A percentile compares a stretch with the other conserved stretches of the same genome.
Evolutionary conservation across 2,329 filamentous ascomycete species (phyloP).

Genomic region (Alternaria burnsii): DNA sequence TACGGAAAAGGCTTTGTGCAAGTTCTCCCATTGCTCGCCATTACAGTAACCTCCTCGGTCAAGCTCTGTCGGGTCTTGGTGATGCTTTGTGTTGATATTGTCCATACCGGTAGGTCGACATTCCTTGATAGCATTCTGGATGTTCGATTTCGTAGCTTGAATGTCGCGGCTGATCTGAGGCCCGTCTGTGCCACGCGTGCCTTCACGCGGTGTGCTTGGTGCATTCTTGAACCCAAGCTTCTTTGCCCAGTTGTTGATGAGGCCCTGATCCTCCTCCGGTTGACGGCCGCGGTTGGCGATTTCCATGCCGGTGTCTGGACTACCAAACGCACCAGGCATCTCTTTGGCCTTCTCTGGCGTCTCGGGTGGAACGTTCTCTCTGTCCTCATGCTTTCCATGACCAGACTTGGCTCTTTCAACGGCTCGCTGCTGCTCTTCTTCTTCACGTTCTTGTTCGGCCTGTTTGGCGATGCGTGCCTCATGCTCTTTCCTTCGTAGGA

Average conservation of each 20-base stretch:
- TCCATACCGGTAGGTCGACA: slow-evolving; percentile 46
- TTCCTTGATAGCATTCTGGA: slow-evolving; percentile 49
- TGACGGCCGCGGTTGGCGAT: slow-evolving; percentile 33
- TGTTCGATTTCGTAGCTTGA: slow-evolving; percentile 47
- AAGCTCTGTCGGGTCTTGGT: slow-evolving; percentile 49
- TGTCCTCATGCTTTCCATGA: slow-evolving; percentile 20
- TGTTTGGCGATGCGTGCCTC: slow-evolving; percentile 88
- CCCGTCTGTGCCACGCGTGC: slow-evolving; percentile 34
- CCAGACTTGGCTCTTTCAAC: slow-evolving; percentile 41
- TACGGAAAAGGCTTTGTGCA: slow-evolving; percentile 48
- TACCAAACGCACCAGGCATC: slow-evolving; percentile 51
- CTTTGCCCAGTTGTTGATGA: slow-evolving; percentile 50
- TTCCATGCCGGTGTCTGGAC: slow-evolving; percentile 45
- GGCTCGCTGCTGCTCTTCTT: slow-evolving; percentile 63
- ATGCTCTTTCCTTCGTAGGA: slow-evolving; percentile 84
- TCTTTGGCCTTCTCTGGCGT: slow-evolving; percentile 42
- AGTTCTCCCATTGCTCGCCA: slow-evolving; percentile 49
- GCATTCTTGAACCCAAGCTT: slow-evolving; percentile 48
- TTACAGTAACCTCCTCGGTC: slow-evolving; percentile 50
- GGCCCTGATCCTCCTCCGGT: slow-evolving; percentile 34
- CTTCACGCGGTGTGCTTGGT: slow-evolving; percentile 23
- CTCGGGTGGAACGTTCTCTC: slow-evolving; percentile 27
- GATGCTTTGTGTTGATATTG: slow-evolving; percentile 45
- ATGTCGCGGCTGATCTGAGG: slow-evolving; percentile 48
- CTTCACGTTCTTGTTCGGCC: slow-evolving; percentile 74